Base-by-base conservation (phyloP, 2,329 filamentous ascomycete species). In the Penicillium sp. region DNA sequence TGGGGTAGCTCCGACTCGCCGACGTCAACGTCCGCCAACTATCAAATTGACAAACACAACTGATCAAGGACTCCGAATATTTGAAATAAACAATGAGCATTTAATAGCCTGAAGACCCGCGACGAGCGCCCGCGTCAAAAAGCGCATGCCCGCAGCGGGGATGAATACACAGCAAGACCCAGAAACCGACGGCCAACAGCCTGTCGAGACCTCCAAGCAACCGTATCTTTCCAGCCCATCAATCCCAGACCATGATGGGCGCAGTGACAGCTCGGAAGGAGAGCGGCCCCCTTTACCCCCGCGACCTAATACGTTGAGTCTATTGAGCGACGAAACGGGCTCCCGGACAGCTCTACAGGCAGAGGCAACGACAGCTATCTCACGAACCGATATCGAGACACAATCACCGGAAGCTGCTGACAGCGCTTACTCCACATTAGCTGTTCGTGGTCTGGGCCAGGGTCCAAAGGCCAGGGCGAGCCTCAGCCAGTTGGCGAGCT, bases 301-400 rank as follows among this genome's bases (percentile, higher is more conserved):
- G 13, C 72, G 78, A 45, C 77, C 77, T 23, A 73, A 68, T 34
- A 71, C 70, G 7, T 66, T 76, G 41, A 69, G 59, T 53, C 47
- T 73, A 35, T 61, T 75, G 42, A 68, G 72, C 57, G 68, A 70
- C 57, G 70, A 68, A 63, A 64, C 55, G 59, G 55, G 65, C 45
- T 63, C 68, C 58, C 69, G 70, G 50, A 62, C 72, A 29, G 68
- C 64, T 32, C 63, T 80, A 25, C 75, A 77, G 54, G 86, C 88
- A 2, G 86, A 85, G 56, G 85, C 93, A 46, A 97, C 92, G 4
- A 97, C 91, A 1, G 91, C 91, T 10, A 68, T 97, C 15, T 93
- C 91, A 0, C 82, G 90, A 16, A 82, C 91, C 58, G 91, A 93
- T 62, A 87, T 92, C 52, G 88, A 90, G 63, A 90, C 88, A 0